Evolutionary conservation across 495 filamentous ascomycete genomes (phyloP).

Genomic region (Cairneyella variabilis): DNA sequence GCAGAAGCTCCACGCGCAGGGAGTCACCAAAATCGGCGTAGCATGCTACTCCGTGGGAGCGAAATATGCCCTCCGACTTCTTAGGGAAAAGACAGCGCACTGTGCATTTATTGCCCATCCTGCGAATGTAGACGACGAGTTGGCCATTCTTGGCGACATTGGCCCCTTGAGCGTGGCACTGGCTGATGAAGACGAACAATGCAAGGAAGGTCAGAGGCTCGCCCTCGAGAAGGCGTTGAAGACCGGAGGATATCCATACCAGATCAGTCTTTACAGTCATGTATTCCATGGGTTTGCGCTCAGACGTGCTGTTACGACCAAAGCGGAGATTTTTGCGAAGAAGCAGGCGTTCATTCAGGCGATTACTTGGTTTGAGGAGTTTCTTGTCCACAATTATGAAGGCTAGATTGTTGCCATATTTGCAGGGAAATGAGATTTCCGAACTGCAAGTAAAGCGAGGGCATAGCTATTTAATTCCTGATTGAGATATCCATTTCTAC

Average conservation of each 20-base stretch:
- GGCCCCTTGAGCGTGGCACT: constrained; percentile 71
- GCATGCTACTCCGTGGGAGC: background rate
- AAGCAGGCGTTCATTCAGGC: constrained; percentile 82
- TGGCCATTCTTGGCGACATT: constrained; percentile 27
- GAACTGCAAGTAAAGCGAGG: too few relatives aligned
- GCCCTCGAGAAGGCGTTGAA: constrained; percentile 46
- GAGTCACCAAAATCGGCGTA: background rate
- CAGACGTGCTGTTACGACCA: constrained; percentile 56
- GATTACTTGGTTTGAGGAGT: constrained; percentile 45
- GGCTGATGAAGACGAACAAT: constrained; percentile 60
- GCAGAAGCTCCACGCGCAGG: background rate
- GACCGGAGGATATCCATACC: constrained; percentile 62
- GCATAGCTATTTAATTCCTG: too few relatives aligned
- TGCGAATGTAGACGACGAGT: background rate
- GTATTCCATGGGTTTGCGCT: constrained; percentile 77
- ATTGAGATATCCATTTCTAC: too few relatives aligned
- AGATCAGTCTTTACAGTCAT: constrained; percentile 74
- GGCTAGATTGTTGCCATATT: too few relatives aligned
- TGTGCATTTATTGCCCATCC: background rate
- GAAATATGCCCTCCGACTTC: background rate
- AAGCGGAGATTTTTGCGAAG: constrained; percentile 66
- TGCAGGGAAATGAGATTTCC: too few relatives aligned
- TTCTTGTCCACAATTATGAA: too few relatives aligned
- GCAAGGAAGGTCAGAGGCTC: constrained; percentile 40
- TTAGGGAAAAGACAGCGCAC: background rate